Evolutionary conservation across 176 grass and related monocot species (phyloP), one percentile per base, ranked within the genome.

Genomic region (Puya raimondii): DNA sequence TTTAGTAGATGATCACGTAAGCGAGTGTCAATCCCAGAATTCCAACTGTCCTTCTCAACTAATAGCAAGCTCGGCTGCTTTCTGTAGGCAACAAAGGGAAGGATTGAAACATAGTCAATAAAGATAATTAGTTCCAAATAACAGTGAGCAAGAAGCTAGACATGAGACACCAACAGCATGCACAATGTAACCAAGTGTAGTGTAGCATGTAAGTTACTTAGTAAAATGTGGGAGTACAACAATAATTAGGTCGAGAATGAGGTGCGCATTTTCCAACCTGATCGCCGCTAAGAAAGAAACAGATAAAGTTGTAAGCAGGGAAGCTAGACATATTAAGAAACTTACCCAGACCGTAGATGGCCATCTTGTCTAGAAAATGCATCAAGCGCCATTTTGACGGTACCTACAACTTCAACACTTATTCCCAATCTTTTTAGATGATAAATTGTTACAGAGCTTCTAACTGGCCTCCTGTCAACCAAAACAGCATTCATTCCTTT

Each of bases 351-450:
- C 63, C 67, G 51, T 16, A 50, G 65, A 42, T 33, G 10, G 42
- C 73, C 80, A 72, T 91, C 86, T 80, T 85, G 65, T 74, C 83
- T 73, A 79, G 86, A 61, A 65, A 96, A 87, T 23, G 74, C 64
- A 77, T 87, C 76, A 64, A 90, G 42, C 50, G 67, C 81, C 61
- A 63, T 72, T 66, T 68, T 81, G 67, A 90, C 64, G 64, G 64
- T 96, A 75, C 78, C 85, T 47, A 75, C 81, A 75, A 92, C 72
- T 75, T 92, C 80, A 80, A 79, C 77, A 80, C 21, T 16, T 63
- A 97, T 90, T 73, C 86, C 89, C 68, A 92, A 80, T 68, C 89
- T 87, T 73, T 85, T 90, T 59, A 97, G 71, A 82, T 97, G 94
- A 82, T 97, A 97, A 59, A 26, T 70, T 81, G 94, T 92, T 63